Conservation (phyloP, 2,329 filamentous ascomycete genomes). For the Claviceps purpurea region DNA sequence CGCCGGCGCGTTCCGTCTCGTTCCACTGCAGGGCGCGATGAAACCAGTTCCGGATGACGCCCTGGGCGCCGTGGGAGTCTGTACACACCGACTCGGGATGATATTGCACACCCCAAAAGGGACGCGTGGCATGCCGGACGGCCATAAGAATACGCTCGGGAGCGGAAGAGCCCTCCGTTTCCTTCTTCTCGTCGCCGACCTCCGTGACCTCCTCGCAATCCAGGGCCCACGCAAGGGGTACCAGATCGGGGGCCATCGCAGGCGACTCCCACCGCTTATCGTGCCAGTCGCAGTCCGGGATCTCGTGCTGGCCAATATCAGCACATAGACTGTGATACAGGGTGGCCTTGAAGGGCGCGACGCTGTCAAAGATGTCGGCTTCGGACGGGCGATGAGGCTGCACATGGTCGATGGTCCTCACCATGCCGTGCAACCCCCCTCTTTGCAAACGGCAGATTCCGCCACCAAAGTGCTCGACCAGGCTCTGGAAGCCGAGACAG, state of each 20-base stretch:
- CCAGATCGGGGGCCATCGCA: slow-evolving; percentile 24
- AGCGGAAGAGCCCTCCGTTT: neutral
- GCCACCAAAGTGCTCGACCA: slow-evolving; percentile 56
- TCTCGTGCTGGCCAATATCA: slow-evolving; percentile 35
- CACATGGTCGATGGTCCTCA: slow-evolving; percentile 51
- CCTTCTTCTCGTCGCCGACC: slow-evolving; percentile 14
- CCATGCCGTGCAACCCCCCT: slow-evolving; percentile 70
- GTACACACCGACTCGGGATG: slow-evolving; percentile 86
- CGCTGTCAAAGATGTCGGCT: slow-evolving; percentile 50
- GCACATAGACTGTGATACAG: slow-evolving; percentile 59
- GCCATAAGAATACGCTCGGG: slow-evolving; percentile 59
- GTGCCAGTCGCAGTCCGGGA: slow-evolving; percentile 23
- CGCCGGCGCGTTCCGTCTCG: slow-evolving; percentile 11
- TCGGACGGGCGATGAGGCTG: neutral
- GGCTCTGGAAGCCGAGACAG: slow-evolving; percentile 78
- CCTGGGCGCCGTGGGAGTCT: slow-evolving; percentile 45
- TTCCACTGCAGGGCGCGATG: slow-evolving; percentile 49
- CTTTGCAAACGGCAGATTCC: slow-evolving; percentile 51
- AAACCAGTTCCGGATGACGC: slow-evolving; percentile 67
- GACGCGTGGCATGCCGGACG: slow-evolving; percentile 50
- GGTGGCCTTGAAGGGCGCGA: slow-evolving; percentile 52
- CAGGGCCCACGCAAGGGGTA: slow-evolving; percentile 51
- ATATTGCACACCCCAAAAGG: slow-evolving; percentile 82
- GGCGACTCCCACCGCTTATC: slow-evolving; percentile 26
- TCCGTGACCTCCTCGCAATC: slow-evolving; percentile 17